Conservation (phyloP, 2,329 filamentous ascomycete genomes). For the Endoconidiophora polonica region DNA sequence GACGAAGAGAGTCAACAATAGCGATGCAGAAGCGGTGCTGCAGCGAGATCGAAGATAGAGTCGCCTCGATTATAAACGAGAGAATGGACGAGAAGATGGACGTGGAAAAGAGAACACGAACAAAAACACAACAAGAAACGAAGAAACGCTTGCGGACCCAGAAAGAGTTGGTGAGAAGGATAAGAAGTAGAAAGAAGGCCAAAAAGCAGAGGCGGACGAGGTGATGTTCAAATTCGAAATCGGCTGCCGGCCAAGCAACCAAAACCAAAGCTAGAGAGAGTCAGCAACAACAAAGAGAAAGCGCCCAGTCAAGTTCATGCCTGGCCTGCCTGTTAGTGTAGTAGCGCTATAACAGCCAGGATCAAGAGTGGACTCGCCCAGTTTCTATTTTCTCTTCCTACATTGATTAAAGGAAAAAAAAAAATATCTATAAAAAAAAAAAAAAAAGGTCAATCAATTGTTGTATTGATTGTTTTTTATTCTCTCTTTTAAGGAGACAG, state of each 20-base stretch:
- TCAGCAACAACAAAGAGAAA: neutral
- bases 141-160: constrained; percentile 7
- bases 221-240: neutral
- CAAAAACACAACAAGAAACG: constrained; percentile 3
- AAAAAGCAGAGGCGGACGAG: constrained; percentile 1
- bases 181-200: neutral
- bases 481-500: neutral
- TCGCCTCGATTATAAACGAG: no score
- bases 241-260: neutral
- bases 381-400: neutral
- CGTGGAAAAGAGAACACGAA: no score
- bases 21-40: no score
- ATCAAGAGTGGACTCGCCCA: neutral
- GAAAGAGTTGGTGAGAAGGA: constrained; percentile 3
- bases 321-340: no score
- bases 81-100: no score
- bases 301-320: neutral
- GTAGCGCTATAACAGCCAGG: neutral
- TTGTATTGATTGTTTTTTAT: neutral
- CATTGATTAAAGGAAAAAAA: neutral
- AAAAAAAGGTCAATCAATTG: neutral
- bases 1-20: no score
- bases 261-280: neutral
- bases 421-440: neutral
- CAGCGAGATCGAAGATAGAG: no score